These are phyloP conservation scores for Alloteropsis semialata DNA, from an alignment of 176 grass and related monocot genomes.

Conservation along the genomic window DNA sequence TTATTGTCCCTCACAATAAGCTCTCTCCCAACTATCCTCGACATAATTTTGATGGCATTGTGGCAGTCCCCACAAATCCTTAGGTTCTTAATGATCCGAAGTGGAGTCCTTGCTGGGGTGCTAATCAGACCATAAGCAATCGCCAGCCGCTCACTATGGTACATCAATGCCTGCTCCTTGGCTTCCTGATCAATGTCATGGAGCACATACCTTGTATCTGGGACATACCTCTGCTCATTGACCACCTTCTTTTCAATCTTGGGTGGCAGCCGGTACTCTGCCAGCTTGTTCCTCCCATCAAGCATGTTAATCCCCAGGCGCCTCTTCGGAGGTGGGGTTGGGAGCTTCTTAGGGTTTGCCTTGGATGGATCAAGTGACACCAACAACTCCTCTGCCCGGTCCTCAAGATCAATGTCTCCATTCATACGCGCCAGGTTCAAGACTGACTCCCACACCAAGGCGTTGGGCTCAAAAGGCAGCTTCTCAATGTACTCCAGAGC, in stretches of 20 bases:
- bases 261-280: slow-evolving; percentile 68
- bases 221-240: slow-evolving; percentile 77
- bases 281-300: slow-evolving; percentile 81
- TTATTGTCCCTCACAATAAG: slow-evolving; percentile 92
- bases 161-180: slow-evolving; percentile 85
- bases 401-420: slow-evolving; percentile 85
- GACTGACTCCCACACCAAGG: slow-evolving; percentile 61
- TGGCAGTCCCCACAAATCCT: slow-evolving; percentile 92
- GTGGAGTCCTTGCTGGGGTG: slow-evolving; percentile 78
- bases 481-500: slow-evolving; percentile 82
- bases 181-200: slow-evolving; percentile 91
- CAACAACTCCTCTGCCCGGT: slow-evolving; percentile 57
- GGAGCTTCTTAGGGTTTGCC: slow-evolving; percentile 45
- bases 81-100: slow-evolving; percentile 88
- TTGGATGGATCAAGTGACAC: slow-evolving; percentile 62
- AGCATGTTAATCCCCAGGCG: slow-evolving; percentile 84
- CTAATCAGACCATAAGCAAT: slow-evolving; percentile 88
- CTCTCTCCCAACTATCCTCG: slow-evolving; percentile 83
- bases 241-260: slow-evolving; percentile 82
- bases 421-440: slow-evolving; percentile 63
- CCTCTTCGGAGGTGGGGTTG: slow-evolving; percentile 68
- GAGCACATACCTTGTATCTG: slow-evolving; percentile 84
- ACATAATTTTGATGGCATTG: slow-evolving; percentile 94
- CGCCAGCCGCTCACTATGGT: slow-evolving; percentile 85
- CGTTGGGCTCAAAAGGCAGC: slow-evolving; percentile 65